Evolutionary conservation across 495 filamentous ascomycete species (phyloP).

Genomic region (Aspergillus taichungensis): DNA sequence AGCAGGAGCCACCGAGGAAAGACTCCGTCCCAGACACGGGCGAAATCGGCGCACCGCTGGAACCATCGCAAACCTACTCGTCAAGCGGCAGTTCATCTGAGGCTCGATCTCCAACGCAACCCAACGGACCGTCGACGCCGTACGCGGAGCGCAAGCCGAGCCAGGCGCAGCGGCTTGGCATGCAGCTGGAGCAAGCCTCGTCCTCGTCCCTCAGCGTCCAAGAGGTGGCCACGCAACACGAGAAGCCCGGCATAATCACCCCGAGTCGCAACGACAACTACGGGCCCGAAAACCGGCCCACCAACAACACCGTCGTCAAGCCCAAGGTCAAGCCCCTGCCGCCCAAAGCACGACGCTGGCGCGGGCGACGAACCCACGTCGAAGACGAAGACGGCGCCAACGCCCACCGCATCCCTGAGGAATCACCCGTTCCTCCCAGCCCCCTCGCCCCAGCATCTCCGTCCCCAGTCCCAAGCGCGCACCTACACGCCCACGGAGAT

Average conservation of each 20-base stretch:
- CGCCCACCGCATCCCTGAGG: constrained; percentile 16
- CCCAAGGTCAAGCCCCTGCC: constrained; percentile 36
- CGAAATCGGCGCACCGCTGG: constrained; percentile 18
- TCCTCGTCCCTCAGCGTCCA: constrained; percentile 56
- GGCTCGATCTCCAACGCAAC: constrained; percentile 20
- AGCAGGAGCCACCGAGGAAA: not conserved
- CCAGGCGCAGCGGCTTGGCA: constrained; percentile 30
- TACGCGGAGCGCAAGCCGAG: constrained; percentile 14
- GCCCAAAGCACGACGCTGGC: constrained; percentile 37
- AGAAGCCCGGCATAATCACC: constrained; percentile 79
- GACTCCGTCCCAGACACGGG: not conserved
- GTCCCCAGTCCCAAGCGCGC: too few relatives aligned
- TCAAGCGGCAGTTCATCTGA: constrained; percentile 36
- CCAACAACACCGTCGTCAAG: constrained; percentile 14
- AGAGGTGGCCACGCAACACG: constrained; percentile 68
- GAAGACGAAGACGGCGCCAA: constrained; percentile 14
- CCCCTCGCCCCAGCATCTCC: constrained; percentile 11
- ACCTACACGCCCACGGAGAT: too few relatives aligned
- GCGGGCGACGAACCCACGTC: constrained; percentile 21
- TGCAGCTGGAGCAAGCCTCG: constrained; percentile 39
- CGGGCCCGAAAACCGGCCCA: constrained; percentile 7
- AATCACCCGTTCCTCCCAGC: constrained; percentile 11
- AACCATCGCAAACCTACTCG: constrained; percentile 25
- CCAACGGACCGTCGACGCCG: constrained; percentile 9
- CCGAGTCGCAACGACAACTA: constrained; percentile 52